Base-by-base conservation (phyloP, 148 eudicot species). In the Silene latifolia region DNA sequence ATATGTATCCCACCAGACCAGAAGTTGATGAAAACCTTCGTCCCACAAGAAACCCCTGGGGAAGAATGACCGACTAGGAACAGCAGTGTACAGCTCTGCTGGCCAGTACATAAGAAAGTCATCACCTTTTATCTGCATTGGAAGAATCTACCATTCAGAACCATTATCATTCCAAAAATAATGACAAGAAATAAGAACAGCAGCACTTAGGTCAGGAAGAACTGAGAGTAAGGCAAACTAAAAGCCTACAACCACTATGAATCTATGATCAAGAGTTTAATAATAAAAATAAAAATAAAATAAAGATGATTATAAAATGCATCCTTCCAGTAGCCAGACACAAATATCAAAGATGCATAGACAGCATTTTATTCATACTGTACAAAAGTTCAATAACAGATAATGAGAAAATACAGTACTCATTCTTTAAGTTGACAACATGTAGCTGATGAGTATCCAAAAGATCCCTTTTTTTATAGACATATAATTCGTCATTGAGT, bases 11-110 rank as follows among this genome's bases (percentile, higher is more conserved):
- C 72, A 95, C 99, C 98, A 89, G 76, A 95, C 86, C 78, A 92
- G 75, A 72, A 95, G 84, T 85, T 95, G 99, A 84, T 95, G 99
- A 78, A 95, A 95, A 63, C 99, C 99, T 85, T 95, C 98, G 85
- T 95, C 99, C 99, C 99, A 95, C 72, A 95, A 70, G 78, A 95
- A 95, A 46, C 99, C 99, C 77, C 99, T 83, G 15, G 99, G 99
- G 76, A 95, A 95, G 85, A 89, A 87, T 67, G 97, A 90, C 19
- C 99, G 98, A 82, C 99, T 92, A 75, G 99, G 99, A 81, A 95
- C 99, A 79, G 99, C 98, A 73, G 99, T 86, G 86, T 90, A 92
- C 76, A 95, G 94, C 86, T 90, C 98, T 75, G 98, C 98, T 24
- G 99, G 97, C 99, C 99, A 95, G 72, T 95, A 95, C 69, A 83